Percentiles rank a stretch among this genome's conserved stretches.
These are phyloP conservation scores for Aspergillus sp. DNA, from an alignment of 2,329 filamentous ascomycete genomes.

Conservation along the genomic window DNA sequence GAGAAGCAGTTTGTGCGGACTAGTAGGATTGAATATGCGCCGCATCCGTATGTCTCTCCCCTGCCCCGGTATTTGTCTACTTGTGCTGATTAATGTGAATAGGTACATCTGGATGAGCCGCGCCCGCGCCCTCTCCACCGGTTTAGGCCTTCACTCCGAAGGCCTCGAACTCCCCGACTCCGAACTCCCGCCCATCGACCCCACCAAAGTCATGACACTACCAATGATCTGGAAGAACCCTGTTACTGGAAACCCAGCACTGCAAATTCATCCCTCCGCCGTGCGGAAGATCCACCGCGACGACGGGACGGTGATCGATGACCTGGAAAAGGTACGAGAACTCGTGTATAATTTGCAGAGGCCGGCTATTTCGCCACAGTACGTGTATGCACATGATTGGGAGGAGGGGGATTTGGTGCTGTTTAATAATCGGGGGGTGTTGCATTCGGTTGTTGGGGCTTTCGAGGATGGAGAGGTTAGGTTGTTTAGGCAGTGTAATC, in stretches of 20 bases:
- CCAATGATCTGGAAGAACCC: conserved; percentile 76
- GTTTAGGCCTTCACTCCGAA: conserved; percentile 65
- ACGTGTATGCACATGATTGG: conserved; percentile 72
- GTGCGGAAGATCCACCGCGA: conserved; percentile 61
- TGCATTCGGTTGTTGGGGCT: conserved; percentile 69
- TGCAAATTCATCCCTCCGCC: conserved; percentile 69
- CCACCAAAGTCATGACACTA: conserved; percentile 61
- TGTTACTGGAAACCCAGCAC: conserved; percentile 58
- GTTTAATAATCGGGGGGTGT: conserved; percentile 69
- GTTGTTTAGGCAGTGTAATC: conserved; percentile 71
- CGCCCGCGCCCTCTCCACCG: conserved; percentile 60
- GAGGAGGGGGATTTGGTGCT: conserved; percentile 67
- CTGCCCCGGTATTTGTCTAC: neutral
- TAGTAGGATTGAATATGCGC: conserved; percentile 65
- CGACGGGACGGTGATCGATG: conserved; percentile 62
- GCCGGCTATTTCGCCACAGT: conserved; percentile 61
- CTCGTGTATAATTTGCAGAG: conserved; percentile 67
- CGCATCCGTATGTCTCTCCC: conserved; percentile 53
- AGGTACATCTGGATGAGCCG: conserved; percentile 67
- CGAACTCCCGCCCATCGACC: conserved; percentile 60
- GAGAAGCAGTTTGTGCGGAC: conserved; percentile 62
- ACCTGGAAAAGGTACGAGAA: conserved; percentile 59
- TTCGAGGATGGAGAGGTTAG: conserved; percentile 68
- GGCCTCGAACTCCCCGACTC: conserved; percentile 53
- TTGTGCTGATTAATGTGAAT: neutral